Conservation (phyloP, 2,329 filamentous ascomycete species). For the Talaromyces amestolkiae region DNA sequence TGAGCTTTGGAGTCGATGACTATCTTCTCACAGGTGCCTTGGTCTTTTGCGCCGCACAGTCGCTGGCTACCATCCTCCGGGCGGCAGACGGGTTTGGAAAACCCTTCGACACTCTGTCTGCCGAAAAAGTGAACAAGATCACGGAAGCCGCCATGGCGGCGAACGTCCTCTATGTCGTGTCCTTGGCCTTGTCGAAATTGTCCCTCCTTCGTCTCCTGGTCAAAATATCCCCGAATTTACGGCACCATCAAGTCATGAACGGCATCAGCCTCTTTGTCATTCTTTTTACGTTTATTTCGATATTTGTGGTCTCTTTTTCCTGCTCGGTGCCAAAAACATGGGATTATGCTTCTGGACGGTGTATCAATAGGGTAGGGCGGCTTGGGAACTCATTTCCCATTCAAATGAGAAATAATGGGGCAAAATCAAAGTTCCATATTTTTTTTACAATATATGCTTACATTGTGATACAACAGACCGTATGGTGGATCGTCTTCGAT, state of each 20-base stretch:
- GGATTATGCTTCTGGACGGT: conserved; percentile 1
- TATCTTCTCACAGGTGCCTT: conserved; percentile 6
- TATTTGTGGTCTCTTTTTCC: conserved; percentile 8
- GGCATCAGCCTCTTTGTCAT: neutral
- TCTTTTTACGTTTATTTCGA: neutral
- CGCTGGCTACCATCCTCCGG: conserved; percentile 9
- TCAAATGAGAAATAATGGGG: neutral
- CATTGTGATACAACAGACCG: neutral
- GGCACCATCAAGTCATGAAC: conserved; percentile 4
- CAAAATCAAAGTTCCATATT: neutral
- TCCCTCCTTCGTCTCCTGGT: neutral
- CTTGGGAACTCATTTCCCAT: neutral
- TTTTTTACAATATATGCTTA: neutral
- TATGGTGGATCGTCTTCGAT: conserved; percentile 12
- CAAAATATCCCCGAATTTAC: conserved; percentile 7
- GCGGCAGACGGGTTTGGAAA: no score
- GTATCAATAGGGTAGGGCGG: conserved; percentile 2
- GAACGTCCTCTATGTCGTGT: conserved; percentile 6
- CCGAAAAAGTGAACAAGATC: no score
- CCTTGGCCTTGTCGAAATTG: no score
- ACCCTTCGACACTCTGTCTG: no score
- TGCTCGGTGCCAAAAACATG: conserved; percentile 9
- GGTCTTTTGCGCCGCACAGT: conserved; percentile 1
- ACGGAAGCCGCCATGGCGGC: conserved; percentile 5
- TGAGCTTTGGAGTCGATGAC: conserved; percentile 1